phyloP scores from a whole-genome alignment of 805 yeast genomes.

The Candida stauntonica region DNA sequence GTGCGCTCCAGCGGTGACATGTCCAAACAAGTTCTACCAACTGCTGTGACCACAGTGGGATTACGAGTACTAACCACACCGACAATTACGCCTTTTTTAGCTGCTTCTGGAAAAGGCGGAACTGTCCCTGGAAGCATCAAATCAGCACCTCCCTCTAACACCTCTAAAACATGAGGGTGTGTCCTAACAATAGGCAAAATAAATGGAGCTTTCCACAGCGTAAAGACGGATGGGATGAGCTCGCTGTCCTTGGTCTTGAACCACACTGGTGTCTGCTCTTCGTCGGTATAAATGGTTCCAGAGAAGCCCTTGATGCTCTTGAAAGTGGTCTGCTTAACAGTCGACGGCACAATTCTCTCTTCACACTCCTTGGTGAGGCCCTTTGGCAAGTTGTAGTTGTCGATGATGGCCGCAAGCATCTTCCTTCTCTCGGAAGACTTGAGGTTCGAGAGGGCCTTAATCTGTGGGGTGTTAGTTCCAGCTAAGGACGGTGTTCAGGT shows the following conservation, averaged over 20 bases:
- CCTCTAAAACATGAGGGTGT: slow-evolving; percentile 66
- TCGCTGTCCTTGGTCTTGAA: slow-evolving; percentile 54
- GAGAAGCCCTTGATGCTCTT: slow-evolving; percentile 43
- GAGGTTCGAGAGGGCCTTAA: slow-evolving; percentile 73
- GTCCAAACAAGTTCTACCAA: slow-evolving; percentile 58
- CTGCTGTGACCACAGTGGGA: slow-evolving; percentile 65
- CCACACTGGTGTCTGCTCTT: slow-evolving; percentile 67
- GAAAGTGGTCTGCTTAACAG: slow-evolving; percentile 59
- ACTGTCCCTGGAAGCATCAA: slow-evolving; percentile 70
- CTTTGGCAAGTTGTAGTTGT: slow-evolving; percentile 36
- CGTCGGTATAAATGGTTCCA: slow-evolving; percentile 68
- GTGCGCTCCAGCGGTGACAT: slow-evolving; percentile 41
- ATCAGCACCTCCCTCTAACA: slow-evolving; percentile 74
- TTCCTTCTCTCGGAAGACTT: slow-evolving; percentile 77
- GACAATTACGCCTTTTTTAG: slow-evolving; percentile 54
- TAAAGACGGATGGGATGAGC: slow-evolving; percentile 65
- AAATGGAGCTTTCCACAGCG: slow-evolving; percentile 66
- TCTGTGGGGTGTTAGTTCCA: too few species aligned
- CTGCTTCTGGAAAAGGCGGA: slow-evolving; percentile 43
- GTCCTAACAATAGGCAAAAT: slow-evolving; percentile 67
- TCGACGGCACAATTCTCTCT: slow-evolving; percentile 20
- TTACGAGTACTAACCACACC: slow-evolving; percentile 59
- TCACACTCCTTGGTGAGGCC: slow-evolving; percentile 25
- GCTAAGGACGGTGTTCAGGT: neutral
- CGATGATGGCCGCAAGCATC: slow-evolving; percentile 33